phyloP scores from a whole-genome alignment of 768 basidiomycete species.

The Strobilomyces dryophilus region DNA sequence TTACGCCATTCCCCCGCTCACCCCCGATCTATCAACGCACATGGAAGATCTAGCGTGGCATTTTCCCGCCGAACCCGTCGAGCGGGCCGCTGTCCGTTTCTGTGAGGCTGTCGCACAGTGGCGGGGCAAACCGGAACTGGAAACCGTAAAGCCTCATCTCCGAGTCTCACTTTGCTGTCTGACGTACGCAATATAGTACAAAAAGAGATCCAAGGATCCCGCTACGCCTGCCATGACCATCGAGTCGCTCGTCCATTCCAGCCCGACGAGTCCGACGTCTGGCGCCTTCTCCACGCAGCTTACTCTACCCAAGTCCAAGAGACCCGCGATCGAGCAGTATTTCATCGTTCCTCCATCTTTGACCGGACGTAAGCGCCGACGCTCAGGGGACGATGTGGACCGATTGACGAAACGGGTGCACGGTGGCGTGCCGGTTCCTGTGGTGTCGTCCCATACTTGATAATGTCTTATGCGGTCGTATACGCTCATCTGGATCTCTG shows the following conservation, averaged over 20 bases:
- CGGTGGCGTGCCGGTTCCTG: constrained; percentile 8
- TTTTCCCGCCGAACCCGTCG: constrained; percentile 78
- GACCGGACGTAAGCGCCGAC: constrained; percentile 25
- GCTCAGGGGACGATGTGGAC: constrained; percentile 25
- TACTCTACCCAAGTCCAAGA: constrained; percentile 18
- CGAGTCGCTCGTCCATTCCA: constrained; percentile 67
- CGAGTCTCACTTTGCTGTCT: constrained; percentile 9
- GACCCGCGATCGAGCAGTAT: constrained; percentile 37
- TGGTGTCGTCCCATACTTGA: constrained; percentile 16
- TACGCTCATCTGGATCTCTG: constrained; percentile 13
- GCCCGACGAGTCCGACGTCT: constrained; percentile 54
- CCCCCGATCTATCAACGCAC: constrained; percentile 73
- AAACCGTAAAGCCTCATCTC: constrained; percentile 47
- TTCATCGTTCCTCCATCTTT: constrained; percentile 25
- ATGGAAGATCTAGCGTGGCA: constrained; percentile 70
- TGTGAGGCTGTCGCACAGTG: constrained; percentile 79
- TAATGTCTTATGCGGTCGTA: not conserved
- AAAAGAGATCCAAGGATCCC: constrained; percentile 41
- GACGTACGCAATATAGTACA: constrained; percentile 45
- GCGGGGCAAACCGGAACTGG: constrained; percentile 82
- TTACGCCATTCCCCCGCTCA: constrained; percentile 65
- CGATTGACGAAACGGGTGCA: constrained; percentile 22
- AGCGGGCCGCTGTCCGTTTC: constrained; percentile 72
- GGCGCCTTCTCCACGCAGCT: constrained; percentile 21
- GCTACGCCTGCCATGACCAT: constrained; percentile 48